Percentiles rank a stretch among this genome's conserved stretches.
Conservation (phyloP, 2,329 filamentous ascomycete species). For the Stenocarpella maydis region DNA sequence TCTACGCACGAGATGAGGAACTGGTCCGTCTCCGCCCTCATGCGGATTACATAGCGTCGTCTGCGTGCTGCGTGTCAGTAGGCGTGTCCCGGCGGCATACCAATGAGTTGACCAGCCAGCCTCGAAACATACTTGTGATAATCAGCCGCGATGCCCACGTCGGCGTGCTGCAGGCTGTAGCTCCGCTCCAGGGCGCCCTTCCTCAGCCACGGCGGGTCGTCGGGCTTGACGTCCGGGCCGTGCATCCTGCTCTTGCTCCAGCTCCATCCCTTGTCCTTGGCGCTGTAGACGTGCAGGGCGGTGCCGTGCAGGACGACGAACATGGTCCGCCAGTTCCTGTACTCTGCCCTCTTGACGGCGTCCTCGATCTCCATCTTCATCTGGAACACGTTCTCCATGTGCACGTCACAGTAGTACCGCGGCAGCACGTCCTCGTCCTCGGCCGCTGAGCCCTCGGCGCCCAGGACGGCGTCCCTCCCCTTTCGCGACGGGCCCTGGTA, state of each 20-base stretch:
- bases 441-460: constrained; percentile 40
- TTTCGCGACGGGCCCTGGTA: constrained; percentile 46
- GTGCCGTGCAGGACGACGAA: constrained; percentile 74
- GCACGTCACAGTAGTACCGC: constrained; percentile 64
- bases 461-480: constrained; percentile 33
- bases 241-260: constrained; percentile 56
- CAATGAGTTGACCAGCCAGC: not conserved
- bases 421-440: constrained; percentile 59
- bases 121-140: constrained; percentile 68
- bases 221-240: constrained; percentile 57
- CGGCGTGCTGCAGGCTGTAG: constrained; percentile 79
- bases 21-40: constrained; percentile 77
- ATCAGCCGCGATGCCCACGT: constrained; percentile 77
- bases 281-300: constrained; percentile 69
- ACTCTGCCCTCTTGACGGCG: constrained; percentile 67
- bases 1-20: constrained; percentile 73
- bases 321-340: constrained; percentile 70
- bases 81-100: not conserved
- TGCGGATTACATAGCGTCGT: constrained; percentile 72
- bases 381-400: constrained; percentile 64
- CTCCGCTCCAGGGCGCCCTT: constrained; percentile 66
- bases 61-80: constrained; percentile 44
- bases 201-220: constrained; percentile 60
- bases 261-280: constrained; percentile 63
- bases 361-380: constrained; percentile 73